Conservation (phyloP, 2,329 filamentous ascomycete species). For the Stemphylium lycopersici region DNA sequence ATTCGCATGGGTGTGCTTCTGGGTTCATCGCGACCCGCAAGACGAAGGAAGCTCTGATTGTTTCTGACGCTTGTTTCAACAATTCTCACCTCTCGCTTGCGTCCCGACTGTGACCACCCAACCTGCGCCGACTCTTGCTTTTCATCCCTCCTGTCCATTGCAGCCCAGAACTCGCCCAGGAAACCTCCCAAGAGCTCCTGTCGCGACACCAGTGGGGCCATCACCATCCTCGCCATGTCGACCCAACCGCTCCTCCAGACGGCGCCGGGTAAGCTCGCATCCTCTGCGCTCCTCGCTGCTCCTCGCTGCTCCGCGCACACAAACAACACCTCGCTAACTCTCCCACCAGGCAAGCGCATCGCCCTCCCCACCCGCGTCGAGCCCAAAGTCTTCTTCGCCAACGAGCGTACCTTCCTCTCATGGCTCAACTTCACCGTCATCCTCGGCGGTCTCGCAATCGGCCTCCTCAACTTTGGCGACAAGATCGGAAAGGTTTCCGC, state of each 20-base stretch:
- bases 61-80: slow-evolving; percentile 4
- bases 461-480: slow-evolving; percentile 98
- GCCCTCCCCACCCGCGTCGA: slow-evolving; percentile 97
- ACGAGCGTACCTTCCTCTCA: slow-evolving; percentile 97
- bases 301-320: not conserved
- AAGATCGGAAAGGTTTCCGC: slow-evolving; percentile 91
- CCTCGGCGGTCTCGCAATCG: slow-evolving; percentile 92
- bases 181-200: slow-evolving; percentile 12
- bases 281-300: not conserved
- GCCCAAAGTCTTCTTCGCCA: slow-evolving; percentile 99
- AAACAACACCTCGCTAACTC: slow-evolving; percentile 9
- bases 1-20: slow-evolving; percentile 1
- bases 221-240: slow-evolving; percentile 70
- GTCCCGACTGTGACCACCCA: slow-evolving; percentile 1
- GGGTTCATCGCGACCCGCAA: slow-evolving; percentile 9
- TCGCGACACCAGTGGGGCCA: slow-evolving; percentile 20
- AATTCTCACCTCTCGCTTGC: not conserved
- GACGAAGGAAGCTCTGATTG: slow-evolving; percentile 4
- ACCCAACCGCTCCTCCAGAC: slow-evolving; percentile 95
- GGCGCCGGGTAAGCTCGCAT: slow-evolving; percentile 72
- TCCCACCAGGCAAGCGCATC: slow-evolving; percentile 84
- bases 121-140: slow-evolving; percentile 13
- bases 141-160: slow-evolving; percentile 11
- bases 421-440: slow-evolving; percentile 99
- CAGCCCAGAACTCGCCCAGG: slow-evolving; percentile 1